A percentile compares a stretch with the other conserved stretches of the same genome.
Conservation (phyloP, 2,329 filamentous ascomycete species). For the Aspergillus sclerotialis region DNA sequence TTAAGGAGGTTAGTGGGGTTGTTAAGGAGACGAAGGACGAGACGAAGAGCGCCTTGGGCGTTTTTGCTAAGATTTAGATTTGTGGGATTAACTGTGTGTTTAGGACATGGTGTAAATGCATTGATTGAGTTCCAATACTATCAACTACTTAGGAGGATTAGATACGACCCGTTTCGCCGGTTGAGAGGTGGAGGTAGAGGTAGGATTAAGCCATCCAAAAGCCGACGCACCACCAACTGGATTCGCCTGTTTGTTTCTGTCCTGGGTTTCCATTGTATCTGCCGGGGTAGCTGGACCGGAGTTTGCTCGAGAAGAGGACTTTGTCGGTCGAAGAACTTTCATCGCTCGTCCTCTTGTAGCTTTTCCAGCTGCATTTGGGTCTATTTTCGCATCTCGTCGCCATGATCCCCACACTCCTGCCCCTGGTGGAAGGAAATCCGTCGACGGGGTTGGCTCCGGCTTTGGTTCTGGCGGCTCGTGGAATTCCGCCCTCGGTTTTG, state of each 20-base stretch:
- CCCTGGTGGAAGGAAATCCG: conserved; percentile 25
- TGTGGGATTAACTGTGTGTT: no score
- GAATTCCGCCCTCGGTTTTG: conserved; percentile 15
- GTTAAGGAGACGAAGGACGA: conserved; percentile 70
- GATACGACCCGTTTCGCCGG: conserved; percentile 12
- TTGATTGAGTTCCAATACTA: no score
- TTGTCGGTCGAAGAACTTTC: conserved; percentile 81
- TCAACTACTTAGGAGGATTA: no score
- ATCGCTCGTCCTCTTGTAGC: conserved; percentile 61
- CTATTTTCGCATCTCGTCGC: conserved; percentile 45
- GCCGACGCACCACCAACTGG: conserved; percentile 88
- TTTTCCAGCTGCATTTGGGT: conserved; percentile 48
- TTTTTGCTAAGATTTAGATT: conserved; percentile 55
- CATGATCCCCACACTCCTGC: conserved; percentile 64
- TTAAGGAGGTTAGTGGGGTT: conserved; percentile 64
- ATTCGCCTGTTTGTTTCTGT: conserved; percentile 58
- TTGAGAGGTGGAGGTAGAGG: no score
- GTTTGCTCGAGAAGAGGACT: conserved; percentile 44
- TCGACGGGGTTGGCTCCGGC: conserved; percentile 15
- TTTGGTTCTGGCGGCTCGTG: conserved; percentile 5
- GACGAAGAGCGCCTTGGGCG: conserved; percentile 62
- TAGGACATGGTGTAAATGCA: no score
- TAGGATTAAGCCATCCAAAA: conserved; percentile 83
- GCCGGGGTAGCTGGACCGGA: no score
- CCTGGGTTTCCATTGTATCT: no score